These are phyloP conservation scores for Eimeria acervulina DNA, from an alignment of 169 alveolate genomes.

Conservation along the genomic window DNA sequence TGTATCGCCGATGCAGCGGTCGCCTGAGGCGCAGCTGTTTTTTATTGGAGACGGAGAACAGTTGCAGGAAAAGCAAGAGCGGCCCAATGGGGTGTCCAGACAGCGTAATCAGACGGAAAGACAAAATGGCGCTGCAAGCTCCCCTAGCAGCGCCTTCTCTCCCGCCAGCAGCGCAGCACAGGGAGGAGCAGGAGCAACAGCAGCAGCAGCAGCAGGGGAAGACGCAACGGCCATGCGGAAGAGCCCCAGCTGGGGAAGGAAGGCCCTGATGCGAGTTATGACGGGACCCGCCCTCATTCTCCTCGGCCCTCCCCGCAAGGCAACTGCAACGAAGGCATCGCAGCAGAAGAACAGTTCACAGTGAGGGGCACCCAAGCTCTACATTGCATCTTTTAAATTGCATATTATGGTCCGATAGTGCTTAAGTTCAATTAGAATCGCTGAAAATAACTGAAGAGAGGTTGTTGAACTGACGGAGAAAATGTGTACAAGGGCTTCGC, in stretches of 20 bases:
- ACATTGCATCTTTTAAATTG: neutral
- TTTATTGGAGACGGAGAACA: conserved; percentile 40
- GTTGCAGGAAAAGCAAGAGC: neutral
- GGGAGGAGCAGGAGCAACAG: neutral
- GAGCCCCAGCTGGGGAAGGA: conserved; percentile 8
- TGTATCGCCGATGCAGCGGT: neutral
- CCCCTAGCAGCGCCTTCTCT: neutral
- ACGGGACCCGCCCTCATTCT: conserved; percentile 72
- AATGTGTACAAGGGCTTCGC: neutral
- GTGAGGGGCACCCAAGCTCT: conserved; percentile 2
- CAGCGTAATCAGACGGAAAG: neutral
- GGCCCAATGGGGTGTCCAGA: neutral
- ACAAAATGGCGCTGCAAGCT: neutral
- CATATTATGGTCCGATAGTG: no score
- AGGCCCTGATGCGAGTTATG: conserved; percentile 48
- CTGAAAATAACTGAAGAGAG: neutral
- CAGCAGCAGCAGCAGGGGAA: neutral
- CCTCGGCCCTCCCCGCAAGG: conserved; percentile 80
- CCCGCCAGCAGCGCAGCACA: neutral
- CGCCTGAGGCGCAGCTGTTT: conserved; percentile 65
- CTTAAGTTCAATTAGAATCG: neutral
- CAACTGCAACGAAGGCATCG: neutral
- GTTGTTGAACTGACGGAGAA: neutral
- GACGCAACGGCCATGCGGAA: neutral
- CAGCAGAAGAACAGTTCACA: neutral